Percentiles rank a stretch among this genome's conserved stretches.
These are phyloP conservation scores for Pisolithus thermaeus DNA, from an alignment of 1,284 basidiomycete genomes.

Conservation along the genomic window DNA sequence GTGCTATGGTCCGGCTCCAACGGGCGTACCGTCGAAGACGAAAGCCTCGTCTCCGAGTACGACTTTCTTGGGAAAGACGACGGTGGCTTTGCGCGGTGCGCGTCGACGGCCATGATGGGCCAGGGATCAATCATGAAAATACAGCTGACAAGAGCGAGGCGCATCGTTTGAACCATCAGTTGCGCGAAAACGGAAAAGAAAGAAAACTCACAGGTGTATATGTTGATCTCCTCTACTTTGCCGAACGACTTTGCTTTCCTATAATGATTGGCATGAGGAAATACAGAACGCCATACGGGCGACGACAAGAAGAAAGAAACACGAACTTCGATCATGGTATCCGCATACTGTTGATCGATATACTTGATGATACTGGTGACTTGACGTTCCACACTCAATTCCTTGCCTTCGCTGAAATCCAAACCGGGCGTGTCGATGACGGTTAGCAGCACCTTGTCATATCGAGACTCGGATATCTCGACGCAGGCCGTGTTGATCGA, in stretches of 20 bases:
- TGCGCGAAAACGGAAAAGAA: slow-evolving; percentile 1
- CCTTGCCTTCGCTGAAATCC: slow-evolving; percentile 64
- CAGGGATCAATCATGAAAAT: slow-evolving; percentile 79
- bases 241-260: slow-evolving; percentile 82
- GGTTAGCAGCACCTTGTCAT: slow-evolving; percentile 67
- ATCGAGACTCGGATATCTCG: slow-evolving; percentile 75
- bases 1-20: slow-evolving; percentile 41
- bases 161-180: not conserved
- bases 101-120: slow-evolving; percentile 52
- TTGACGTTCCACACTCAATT: slow-evolving; percentile 71
- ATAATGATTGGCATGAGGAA: not conserved
- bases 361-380: slow-evolving; percentile 66
- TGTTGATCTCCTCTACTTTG: slow-evolving; percentile 81
- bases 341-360: slow-evolving; percentile 70
- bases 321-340: slow-evolving; percentile 77
- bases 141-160: slow-evolving; percentile 42
- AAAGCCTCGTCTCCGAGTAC: slow-evolving; percentile 56
- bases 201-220: slow-evolving; percentile 64
- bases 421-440: slow-evolving; percentile 80
- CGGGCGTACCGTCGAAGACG: slow-evolving; percentile 37
- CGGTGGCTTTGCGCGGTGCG: slow-evolving; percentile 42
- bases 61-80: slow-evolving; percentile 42
- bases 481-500: slow-evolving; percentile 59
- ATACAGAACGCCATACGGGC: not conserved
- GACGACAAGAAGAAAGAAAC: not conserved